phyloP scores from a whole-genome alignment of 805 yeast genomes.

The Kodamaea lidongshanica region DNA sequence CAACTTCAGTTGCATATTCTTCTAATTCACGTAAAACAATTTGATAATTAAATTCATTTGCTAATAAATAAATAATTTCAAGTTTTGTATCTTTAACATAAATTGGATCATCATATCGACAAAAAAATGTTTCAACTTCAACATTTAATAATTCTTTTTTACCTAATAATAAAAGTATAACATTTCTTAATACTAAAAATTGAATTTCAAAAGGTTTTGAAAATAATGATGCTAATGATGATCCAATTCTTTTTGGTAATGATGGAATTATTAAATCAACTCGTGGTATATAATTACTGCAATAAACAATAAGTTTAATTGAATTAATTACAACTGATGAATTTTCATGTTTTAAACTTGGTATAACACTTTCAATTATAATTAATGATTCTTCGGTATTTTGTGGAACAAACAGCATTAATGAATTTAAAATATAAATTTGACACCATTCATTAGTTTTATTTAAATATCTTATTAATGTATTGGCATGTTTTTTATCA shows the following conservation, averaged over 20 bases:
- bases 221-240: conserved; percentile 60
- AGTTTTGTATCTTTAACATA: conserved; percentile 86
- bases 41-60: conserved; percentile 55
- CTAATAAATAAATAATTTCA: conserved; percentile 76
- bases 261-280: conserved; percentile 51
- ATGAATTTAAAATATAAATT: conserved; percentile 54
- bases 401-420: conserved; percentile 68
- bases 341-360: conserved; percentile 74
- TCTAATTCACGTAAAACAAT: conserved; percentile 67
- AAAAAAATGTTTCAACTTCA: conserved; percentile 76
- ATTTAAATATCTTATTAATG: conserved; percentile 29
- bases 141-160: conserved; percentile 53
- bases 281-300: conserved; percentile 61
- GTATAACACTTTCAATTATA: conserved; percentile 58
- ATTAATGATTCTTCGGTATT: conserved; percentile 56
- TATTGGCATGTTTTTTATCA: conserved; percentile 39
- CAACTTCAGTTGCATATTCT: conserved; percentile 84
- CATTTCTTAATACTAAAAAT: conserved; percentile 74
- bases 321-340: conserved; percentile 77
- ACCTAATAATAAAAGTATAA: conserved; percentile 64
- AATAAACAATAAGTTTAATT: conserved; percentile 63
- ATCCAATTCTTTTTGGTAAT: conserved; percentile 54
- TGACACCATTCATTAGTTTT: conserved; percentile 67
- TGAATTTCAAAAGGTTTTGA: conserved; percentile 79
- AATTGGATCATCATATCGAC: conserved; percentile 78